Base-by-base conservation (phyloP, 495 filamentous ascomycete genomes). In the Neurospora sp. region DNA sequence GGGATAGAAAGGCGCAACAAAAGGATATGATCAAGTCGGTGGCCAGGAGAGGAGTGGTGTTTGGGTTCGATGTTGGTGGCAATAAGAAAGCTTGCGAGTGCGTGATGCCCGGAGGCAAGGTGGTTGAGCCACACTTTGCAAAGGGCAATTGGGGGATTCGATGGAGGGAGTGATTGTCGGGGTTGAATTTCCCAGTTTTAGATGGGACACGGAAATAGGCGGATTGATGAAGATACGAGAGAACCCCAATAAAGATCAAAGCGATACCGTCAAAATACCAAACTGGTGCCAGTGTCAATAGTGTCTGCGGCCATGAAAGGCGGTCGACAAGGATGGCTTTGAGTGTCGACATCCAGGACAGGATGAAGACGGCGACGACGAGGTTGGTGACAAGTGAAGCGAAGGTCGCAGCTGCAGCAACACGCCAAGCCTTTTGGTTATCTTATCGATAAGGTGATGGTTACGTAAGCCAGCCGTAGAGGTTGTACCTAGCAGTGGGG, bases 81-180 rank as follows among this genome's bases (percentile, higher is more conserved):
- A 66, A 44, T n/a, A 54, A 12, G 59, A 66, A 72, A 42, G 69
- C 72, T 41, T 79, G 77, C 72, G 78, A 79, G 44, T 77, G 77
- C 3, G 78, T 82, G 23, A 79, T 84, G 83, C 76, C 81, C 1
- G 54, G 54, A 31, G 85, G 81, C 1, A 75, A 77, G 66, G 83
- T 85, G 9, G 84, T 86, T 27, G 85, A 82, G 74, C 73, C 76
- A 31, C 79, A 77, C 72, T 84, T 85, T 76, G 82, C 84, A 9
- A 88, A 86, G 75, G 84, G 84, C 9, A 82, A 85, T 41, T 86
- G 84, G 84, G 83, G 79, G 2, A 78, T 86, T 20, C 71, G 82
- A 71, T 86, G 84, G 84, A 79, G 81, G 73, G 82, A 78, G 70
- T 75, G 18, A 73, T 46, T 72, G 46, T 7, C 20, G n/a, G 41